Base-by-base conservation (phyloP, 345 rosid species). In the Arabidopsis arenosa region DNA sequence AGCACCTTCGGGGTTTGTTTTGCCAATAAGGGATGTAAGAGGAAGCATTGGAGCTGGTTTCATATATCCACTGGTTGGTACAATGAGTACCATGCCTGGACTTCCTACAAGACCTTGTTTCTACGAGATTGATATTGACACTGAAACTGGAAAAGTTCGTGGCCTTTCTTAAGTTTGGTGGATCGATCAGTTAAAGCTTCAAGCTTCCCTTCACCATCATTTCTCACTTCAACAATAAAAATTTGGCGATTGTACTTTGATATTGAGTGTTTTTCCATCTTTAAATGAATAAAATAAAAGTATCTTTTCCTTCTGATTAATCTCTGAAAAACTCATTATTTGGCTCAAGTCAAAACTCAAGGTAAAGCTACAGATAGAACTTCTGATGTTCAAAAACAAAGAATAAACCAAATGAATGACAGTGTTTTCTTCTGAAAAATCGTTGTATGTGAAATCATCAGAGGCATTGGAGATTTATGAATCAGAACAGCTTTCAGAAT, bases 41-140 rank as follows among this genome's bases (percentile, higher is more conserved):
- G 99, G 90, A 47, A 95, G 98, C 86, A 89, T 95, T 14, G 97
- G 99, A 35, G 98, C 99, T 45, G 98, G 97, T 23, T 95, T 95
- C 82, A 95, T 95, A 17, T 95, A 92, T 73, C 99, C 99, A 51
- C 54, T 92, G 51, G 99, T 95, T 5, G 99, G 98, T 64, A 93
- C 97, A 2, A 89, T 93, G 97, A 90, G 98, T 75, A 90, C 99
- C 17, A 95, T 92, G 99, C 98, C 98, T 8, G 98, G 99, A 63
- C 96, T 95, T 62, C 98, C 98, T 2, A 95, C 99, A 49, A 86
- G 99, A 82, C 99, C 99, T 37, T 90, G 97, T 83, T 95, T 95
- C 75, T 95, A 90, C 6, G 99, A 92, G 66, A 95, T 95, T 32
- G 98, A 95, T 75, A 77, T 92, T 1, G 88, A 92, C 80, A 87